Base-by-base conservation (phyloP, 116 monocot genomes). In the Thalassia testudinum region DNA sequence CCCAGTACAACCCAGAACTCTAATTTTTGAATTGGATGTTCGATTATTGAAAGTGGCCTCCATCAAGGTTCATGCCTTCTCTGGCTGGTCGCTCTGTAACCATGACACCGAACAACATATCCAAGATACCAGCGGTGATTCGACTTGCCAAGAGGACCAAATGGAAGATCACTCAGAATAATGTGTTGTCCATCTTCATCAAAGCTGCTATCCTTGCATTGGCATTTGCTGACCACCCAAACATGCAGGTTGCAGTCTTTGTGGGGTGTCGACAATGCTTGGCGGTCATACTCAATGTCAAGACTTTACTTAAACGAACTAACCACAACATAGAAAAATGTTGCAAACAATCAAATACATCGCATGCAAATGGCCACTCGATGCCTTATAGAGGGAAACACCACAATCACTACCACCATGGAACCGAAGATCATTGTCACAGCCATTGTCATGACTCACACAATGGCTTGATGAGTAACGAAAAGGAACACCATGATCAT, bases 221-320 rank as follows among this genome's bases (percentile, higher is more conserved):
- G 26, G 85, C 95, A 1, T 53, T 85, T 45, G 71, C 75, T 5
- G 95, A 89, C 6, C 79, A 85, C 65, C 95, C 95, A 21, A 52
- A 82, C 24, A 40, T 97, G 0, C 88, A 89, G 95, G 95, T 89
- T 19, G 95, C 95, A 0, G 89, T 97, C 38, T 66, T 97, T 21
- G 85, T 89, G n/a, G 7, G 95, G 88, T 66, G 89, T 97, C 4
- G 95, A 89, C 24, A 97, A 13, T 88, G 95, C 59, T 50, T 97
- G 20, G 21, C 88, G 50, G 95, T 88, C 42, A 88, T 85, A 27
- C 56, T 75, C 47, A 88, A 97, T 49, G 88, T 88, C 70, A 85
- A 85, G 89, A 61, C 54, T 10, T 49, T 97, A 40, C 50, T 89
- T 24, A 56, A 45, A 22, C 56, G 60, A 1, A 74, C 23, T 18